Evolutionary conservation across 352 stramenopile species (phyloP), one percentile per base, ranked within the genome.

Genomic region (Phytophthora macrochlamydospora): DNA sequence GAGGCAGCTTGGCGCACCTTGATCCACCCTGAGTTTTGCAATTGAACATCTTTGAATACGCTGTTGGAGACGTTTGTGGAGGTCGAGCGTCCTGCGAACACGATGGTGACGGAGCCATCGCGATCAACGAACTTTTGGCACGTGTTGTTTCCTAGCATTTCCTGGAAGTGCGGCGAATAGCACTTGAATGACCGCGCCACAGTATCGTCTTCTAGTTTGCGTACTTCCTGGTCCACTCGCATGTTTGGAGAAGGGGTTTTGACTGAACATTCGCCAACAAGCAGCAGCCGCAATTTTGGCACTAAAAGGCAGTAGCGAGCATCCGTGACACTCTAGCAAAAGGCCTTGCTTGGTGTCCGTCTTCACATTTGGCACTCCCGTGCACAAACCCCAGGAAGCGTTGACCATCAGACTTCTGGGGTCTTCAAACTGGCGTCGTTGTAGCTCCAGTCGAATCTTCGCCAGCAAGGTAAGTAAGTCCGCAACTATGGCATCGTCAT

Each of bases 401-500:
- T 46, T 71, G 28, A 14, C 37, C 14, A 57, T 2, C 4, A 59
- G 42, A 52, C 48, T 56, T 57, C 59, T 59, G 3, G 70, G 52
- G 51, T 68, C n/a, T 29, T 71, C 38, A 38, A 68, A 32, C 42
- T 56, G 51, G 5, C 31, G 62, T 55, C 12, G 50, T 28, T 73
- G 33, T 12, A 78, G 44, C 28, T 73, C 56, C 24, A 75, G 9
- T n/a, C 38, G 58, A 18, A 43, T 52, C 49, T 48, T 58, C 24
- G 57, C 60, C 29, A 71, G 29, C 9, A 77, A 45, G 1, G 58
- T n/a, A 6, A 78, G 45, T 45, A 74, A 71, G 45, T 79, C 59
- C 4, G 60, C 48, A 35, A 75, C 71, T 12, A 79, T 64, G 9
- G 14, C 58, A 24, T 69, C 62, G 1, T 77, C 73, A 51, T 78